Percentiles rank a stretch among this genome's conserved stretches.
phyloP scores from a whole-genome alignment of 2,329 filamentous ascomycete species.

The Amesomyces nigricolor region DNA sequence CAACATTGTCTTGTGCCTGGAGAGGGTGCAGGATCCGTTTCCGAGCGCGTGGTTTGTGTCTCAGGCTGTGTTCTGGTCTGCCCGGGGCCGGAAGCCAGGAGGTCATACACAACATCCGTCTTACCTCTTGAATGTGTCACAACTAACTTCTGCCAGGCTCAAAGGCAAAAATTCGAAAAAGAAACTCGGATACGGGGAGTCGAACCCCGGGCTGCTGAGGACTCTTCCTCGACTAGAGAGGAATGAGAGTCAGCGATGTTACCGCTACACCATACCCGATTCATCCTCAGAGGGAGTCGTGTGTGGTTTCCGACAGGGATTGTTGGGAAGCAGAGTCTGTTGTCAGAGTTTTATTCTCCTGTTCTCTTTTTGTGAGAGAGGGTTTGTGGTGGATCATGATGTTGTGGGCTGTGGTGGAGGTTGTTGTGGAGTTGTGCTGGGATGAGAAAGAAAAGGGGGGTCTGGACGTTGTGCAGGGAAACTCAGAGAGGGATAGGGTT shows the following conservation, averaged over 20 bases:
- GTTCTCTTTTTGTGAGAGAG: neutral
- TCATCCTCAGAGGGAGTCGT: neutral
- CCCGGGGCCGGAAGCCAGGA: too few relatives aligned
- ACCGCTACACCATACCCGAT: constrained; percentile 5
- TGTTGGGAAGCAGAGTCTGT: neutral
- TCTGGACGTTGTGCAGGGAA: too few relatives aligned
- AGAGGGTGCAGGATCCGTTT: neutral
- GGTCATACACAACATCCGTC: too few relatives aligned
- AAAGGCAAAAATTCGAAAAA: neutral
- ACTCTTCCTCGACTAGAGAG: neutral
- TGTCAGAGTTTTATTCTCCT: neutral
- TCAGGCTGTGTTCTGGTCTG: too few relatives aligned
- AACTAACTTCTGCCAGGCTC: neutral
- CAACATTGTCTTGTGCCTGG: neutral
- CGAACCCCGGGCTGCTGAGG: constrained; percentile 4
- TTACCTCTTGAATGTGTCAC: too few relatives aligned
- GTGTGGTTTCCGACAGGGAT: neutral
- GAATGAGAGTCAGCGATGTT: constrained; percentile 9
- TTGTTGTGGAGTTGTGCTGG: neutral
- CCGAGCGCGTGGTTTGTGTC: neutral
- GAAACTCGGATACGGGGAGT: neutral
- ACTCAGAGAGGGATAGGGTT: too few relatives aligned
- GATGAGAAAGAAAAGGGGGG: neutral
- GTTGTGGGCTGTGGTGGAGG: neutral
- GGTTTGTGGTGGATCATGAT: too few relatives aligned